These are phyloP conservation scores for Sisymbrium irio DNA, from an alignment of 345 rosid species.

Conservation along the genomic window DNA sequence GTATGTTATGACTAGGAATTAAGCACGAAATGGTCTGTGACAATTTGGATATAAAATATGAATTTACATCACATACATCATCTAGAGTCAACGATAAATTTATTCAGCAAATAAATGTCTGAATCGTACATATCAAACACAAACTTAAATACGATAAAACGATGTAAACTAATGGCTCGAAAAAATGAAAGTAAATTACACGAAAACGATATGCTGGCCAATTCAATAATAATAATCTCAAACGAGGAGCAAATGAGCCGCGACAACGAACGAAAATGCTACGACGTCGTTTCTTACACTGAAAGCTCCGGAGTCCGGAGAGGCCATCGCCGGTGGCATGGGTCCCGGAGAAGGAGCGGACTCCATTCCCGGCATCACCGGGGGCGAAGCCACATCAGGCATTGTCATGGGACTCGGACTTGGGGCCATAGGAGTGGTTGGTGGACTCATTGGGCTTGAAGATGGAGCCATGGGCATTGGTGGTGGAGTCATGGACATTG, in stretches of 20 bases:
- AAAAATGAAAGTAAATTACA: conserved; percentile 13
- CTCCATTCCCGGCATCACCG: conserved; percentile 26
- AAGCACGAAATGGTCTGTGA: background rate
- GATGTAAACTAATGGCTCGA: conserved; percentile 17
- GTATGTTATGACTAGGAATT: background rate
- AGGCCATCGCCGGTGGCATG: conserved; percentile 18
- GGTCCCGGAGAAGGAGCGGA: conserved; percentile 26
- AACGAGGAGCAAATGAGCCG: conserved; percentile 23
- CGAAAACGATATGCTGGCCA: background rate
- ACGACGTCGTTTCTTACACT: conserved; percentile 19
- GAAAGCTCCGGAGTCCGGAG: conserved; percentile 31
- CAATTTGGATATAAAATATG: conserved; percentile 4
- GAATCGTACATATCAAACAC: conserved; percentile 30
- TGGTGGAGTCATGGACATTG: conserved; percentile 28
- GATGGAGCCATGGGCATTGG: conserved; percentile 22
- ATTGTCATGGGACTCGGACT: conserved; percentile 3
- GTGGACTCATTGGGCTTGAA: conserved; percentile 21
- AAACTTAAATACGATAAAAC: conserved; percentile 22
- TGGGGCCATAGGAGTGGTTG: background rate
- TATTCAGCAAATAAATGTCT: conserved; percentile 27
- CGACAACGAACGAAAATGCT: conserved; percentile 16
- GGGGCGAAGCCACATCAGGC: conserved; percentile 29
- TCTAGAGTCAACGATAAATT: conserved; percentile 22
- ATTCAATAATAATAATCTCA: conserved; percentile 24
- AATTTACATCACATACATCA: conserved; percentile 22